Percentiles rank a stretch among this genome's conserved stretches.
Conservation (phyloP, 192 early-diverging fungal genomes). For the Linnemannia schmuckeri region DNA sequence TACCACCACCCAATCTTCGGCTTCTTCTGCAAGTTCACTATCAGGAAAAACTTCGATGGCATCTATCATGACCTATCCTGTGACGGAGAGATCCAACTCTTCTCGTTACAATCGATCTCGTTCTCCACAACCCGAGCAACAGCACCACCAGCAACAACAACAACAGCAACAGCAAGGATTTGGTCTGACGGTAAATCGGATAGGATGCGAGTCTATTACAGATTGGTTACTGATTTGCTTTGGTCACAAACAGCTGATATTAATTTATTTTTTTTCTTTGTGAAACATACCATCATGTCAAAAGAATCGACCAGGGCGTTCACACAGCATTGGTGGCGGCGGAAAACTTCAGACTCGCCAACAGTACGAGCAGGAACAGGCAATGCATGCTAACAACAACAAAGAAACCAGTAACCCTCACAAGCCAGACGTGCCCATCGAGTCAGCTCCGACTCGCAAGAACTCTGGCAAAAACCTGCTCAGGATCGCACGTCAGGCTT, state of each 20-base stretch:
- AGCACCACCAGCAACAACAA: not conserved
- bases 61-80: not conserved
- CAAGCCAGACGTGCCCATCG: not conserved
- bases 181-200: not conserved
- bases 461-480: constrained; percentile 33
- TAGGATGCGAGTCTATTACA: too few relatives aligned
- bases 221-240: not conserved
- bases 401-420: not conserved
- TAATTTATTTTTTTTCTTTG: not conserved
- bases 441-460: constrained; percentile 19
- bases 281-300: not conserved
- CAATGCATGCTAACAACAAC: not conserved
- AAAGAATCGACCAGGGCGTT: not conserved
- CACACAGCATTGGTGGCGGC: constrained; percentile 6
- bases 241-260: not conserved
- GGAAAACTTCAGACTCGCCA: constrained; percentile 6
- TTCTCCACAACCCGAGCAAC: not conserved
- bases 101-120: not conserved
- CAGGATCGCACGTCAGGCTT: constrained; percentile 41
- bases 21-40: not conserved
- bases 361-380: constrained; percentile 14
- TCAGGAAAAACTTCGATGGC: not conserved
- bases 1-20: not conserved
- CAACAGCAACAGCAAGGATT: not conserved
- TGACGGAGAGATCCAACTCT: constrained; percentile 28